Percentiles rank a stretch among this genome's conserved stretches.
These are phyloP conservation scores for Ogataea nitratoaversa DNA, from an alignment of 805 yeast species.

Conservation along the genomic window DNA sequence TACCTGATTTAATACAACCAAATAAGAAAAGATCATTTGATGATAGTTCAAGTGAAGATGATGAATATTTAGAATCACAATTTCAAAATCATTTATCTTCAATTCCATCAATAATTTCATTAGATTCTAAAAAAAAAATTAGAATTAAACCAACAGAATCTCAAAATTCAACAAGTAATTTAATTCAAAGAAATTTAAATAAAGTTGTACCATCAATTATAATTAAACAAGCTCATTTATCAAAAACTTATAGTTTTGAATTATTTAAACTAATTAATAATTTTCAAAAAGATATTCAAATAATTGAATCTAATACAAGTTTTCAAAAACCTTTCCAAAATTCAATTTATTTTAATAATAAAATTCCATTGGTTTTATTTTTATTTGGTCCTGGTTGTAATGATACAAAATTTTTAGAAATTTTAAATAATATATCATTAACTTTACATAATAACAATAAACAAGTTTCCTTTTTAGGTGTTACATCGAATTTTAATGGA, in stretches of 20 bases:
- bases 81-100: background rate
- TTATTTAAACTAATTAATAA: conserved; percentile 3
- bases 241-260: conserved; percentile 11
- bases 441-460: background rate
- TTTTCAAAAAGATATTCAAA: background rate
- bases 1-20: background rate
- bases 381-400: conserved; percentile 15
- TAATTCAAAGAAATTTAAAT: conserved; percentile 1
- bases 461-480: conserved; percentile 13
- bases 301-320: background rate
- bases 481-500: conserved; percentile 18
- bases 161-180: background rate
- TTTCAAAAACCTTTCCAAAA: background rate
- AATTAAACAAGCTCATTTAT: conserved; percentile 19
- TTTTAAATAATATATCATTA: background rate
- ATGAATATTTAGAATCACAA: too few relatives aligned
- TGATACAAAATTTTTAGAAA: conserved; percentile 12
- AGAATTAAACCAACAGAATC: background rate
- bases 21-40: background rate
- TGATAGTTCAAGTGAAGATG: background rate
- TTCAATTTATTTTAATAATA: background rate
- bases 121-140: background rate
- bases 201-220: conserved; percentile 11
- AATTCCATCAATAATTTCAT: background rate
- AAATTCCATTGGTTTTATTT: conserved; percentile 9